phyloP scores from a whole-genome alignment of 2,329 filamentous ascomycete species.

The Tetracladium maxilliforme region DNA sequence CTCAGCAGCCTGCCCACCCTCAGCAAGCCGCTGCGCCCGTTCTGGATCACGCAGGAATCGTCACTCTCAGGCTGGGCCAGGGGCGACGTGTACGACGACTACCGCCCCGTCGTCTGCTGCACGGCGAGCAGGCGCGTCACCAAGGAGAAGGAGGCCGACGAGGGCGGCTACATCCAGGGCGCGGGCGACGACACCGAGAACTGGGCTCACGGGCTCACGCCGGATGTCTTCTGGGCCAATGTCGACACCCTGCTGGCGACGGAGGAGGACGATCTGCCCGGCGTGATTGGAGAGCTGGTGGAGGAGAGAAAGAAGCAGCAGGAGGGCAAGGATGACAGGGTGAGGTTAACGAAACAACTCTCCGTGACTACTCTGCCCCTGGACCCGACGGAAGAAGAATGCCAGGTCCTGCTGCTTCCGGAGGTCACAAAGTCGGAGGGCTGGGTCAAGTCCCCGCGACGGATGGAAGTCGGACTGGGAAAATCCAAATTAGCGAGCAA shows the following conservation, averaged over 20 bases:
- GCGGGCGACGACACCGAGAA: slow-evolving; percentile 91
- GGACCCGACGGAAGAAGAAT: no score
- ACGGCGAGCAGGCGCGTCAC: slow-evolving; percentile 64
- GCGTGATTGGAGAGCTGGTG: slow-evolving; percentile 30
- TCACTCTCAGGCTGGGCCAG: slow-evolving; percentile 20
- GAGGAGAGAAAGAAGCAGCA: slow-evolving; percentile 5
- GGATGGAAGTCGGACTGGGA: slow-evolving; percentile 46
- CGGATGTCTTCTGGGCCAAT: slow-evolving; percentile 67
- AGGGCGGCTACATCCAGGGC: slow-evolving; percentile 78
- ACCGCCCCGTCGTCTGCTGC: slow-evolving; percentile 66
- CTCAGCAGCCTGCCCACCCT: slow-evolving; percentile 41
- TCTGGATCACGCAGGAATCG: slow-evolving; percentile 68
- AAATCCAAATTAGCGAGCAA: slow-evolving; percentile 67
- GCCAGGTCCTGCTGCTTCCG: slow-evolving; percentile 24
- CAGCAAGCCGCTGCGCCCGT: slow-evolving; percentile 50
- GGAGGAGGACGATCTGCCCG: slow-evolving; percentile 48
- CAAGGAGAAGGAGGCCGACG: slow-evolving; percentile 53
- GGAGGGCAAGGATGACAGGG: no score
- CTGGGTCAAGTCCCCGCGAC: slow-evolving; percentile 19
- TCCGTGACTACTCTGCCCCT: neutral
- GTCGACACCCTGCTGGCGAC: slow-evolving; percentile 41
- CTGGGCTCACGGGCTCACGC: slow-evolving; percentile 73
- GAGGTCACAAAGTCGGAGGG: slow-evolving; percentile 26
- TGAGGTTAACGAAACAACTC: neutral
- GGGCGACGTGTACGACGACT: slow-evolving; percentile 33